Evolutionary conservation across 2,329 filamentous ascomycete species (phyloP).

Genomic region (Colletotrichum sp.): DNA sequence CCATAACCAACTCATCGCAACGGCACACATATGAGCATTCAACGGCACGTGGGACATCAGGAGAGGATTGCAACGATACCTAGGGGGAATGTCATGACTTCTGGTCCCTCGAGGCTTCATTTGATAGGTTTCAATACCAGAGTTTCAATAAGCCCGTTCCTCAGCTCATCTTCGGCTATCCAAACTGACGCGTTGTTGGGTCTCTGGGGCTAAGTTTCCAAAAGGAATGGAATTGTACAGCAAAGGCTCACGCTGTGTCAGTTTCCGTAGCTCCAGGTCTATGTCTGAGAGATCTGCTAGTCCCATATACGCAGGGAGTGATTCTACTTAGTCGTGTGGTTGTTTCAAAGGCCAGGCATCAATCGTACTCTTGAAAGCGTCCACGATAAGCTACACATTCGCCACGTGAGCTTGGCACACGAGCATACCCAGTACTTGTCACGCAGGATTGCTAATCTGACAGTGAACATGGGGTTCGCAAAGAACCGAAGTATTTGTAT

Average conservation of each 20-base stretch:
- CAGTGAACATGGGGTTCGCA: neutral
- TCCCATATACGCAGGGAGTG: neutral
- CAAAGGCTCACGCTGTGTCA: neutral
- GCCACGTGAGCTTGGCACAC: neutral
- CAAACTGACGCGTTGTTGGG: neutral
- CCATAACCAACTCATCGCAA: neutral
- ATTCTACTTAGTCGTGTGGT: neutral
- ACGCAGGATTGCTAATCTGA: neutral
- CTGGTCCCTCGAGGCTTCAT: neutral
- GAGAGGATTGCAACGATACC: rapidly evolving
- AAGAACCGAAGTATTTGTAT: neutral
- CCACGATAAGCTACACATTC: neutral
- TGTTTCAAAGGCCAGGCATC: neutral
- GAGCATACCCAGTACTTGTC: neutral
- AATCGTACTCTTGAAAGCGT: neutral
- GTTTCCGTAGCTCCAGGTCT: neutral
- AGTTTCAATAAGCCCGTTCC: neutral
- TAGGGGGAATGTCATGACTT: neutral
- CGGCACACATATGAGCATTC: rapidly evolving
- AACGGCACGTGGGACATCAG: neutral
- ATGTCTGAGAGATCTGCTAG: neutral
- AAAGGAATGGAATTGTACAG: neutral
- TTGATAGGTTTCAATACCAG: neutral
- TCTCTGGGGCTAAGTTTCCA: neutral
- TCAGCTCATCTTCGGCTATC: neutral